Percentiles rank a stretch among this genome's conserved stretches.
These are phyloP conservation scores for Psilocybe subaeruginosa DNA, from an alignment of 768 basidiomycete genomes.

Conservation along the genomic window DNA sequence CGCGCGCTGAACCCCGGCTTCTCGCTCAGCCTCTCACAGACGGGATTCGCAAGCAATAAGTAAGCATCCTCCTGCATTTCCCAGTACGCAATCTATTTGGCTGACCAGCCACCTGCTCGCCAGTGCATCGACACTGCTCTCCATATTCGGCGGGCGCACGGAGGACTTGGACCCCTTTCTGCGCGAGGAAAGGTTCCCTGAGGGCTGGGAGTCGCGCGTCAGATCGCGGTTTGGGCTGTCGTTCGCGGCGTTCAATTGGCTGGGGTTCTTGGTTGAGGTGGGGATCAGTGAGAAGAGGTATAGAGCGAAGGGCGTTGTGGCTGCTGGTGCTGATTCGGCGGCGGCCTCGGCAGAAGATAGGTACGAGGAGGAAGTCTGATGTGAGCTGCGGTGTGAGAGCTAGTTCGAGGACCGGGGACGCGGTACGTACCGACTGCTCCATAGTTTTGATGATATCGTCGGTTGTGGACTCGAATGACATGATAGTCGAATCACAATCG, in stretches of 20 bases:
- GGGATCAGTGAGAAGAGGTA: conserved; percentile 37
- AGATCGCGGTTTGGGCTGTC: conserved; percentile 58
- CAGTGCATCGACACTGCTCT: conserved; percentile 57
- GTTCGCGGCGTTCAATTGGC: conserved; percentile 51
- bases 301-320: not conserved
- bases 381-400: too few species aligned
- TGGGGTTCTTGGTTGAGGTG: conserved; percentile 39
- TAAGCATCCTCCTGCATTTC: conserved; percentile 39
- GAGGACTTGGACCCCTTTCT: conserved; percentile 54
- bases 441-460: too few species aligned
- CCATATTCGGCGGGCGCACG: conserved; percentile 64
- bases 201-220: conserved; percentile 66
- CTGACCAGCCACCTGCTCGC: conserved; percentile 30
- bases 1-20: conserved; percentile 55
- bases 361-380: too few species aligned
- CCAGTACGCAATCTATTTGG: too few species aligned
- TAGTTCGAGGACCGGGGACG: too few species aligned
- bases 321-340: too few species aligned
- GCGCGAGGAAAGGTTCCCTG: conserved; percentile 67
- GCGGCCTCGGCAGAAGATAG: too few species aligned
- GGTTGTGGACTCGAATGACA: too few species aligned
- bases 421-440: too few species aligned
- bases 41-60: conserved; percentile 66
- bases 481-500: too few species aligned
- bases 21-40: conserved; percentile 49